Evolutionary conservation across 768 basidiomycete genomes (phyloP).

Genomic region (Scleroderma citrinum): DNA sequence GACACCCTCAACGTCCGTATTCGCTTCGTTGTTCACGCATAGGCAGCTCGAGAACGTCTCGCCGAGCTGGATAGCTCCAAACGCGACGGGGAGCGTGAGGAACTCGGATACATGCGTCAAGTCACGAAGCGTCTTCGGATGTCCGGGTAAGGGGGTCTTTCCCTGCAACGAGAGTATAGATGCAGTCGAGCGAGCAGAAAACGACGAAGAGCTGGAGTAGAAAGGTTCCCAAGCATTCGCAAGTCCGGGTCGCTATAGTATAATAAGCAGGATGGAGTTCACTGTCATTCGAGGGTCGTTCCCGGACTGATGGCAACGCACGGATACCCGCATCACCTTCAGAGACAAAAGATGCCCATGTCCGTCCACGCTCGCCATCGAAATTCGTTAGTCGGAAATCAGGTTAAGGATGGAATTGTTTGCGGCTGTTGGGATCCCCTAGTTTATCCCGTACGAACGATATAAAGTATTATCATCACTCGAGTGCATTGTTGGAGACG

Average conservation of each 20-base stretch:
- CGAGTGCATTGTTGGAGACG: no score
- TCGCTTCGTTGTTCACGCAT: slow-evolving; percentile 75
- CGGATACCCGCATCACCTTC: slow-evolving; percentile 86
- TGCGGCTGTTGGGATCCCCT: no score
- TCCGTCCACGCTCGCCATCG: slow-evolving; percentile 40
- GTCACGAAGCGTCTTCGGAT: slow-evolving; percentile 81
- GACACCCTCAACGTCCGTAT: slow-evolving; percentile 56
- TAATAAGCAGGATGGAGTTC: not conserved
- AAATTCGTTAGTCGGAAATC: no score
- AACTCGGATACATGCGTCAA: slow-evolving; percentile 74
- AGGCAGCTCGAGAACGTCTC: slow-evolving; percentile 83
- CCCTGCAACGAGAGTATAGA: slow-evolving; percentile 77
- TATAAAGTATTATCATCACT: no score
- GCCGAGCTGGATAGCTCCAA: slow-evolving; percentile 83
- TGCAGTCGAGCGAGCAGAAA: slow-evolving; percentile 75
- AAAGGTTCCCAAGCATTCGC: slow-evolving; percentile 81
- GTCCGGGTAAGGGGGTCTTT: slow-evolving; percentile 57
- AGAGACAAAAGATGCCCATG: slow-evolving; percentile 65
- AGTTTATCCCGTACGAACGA: no score
- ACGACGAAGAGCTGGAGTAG: slow-evolving; percentile 76
- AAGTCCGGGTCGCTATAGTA: slow-evolving; percentile 59
- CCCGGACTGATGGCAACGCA: slow-evolving; percentile 36
- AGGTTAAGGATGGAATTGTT: no score
- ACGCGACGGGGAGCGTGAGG: slow-evolving; percentile 75
- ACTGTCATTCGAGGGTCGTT: slow-evolving; percentile 4